Base-by-base conservation (phyloP, 768 basidiomycete genomes). In the Zangia roseola region DNA sequence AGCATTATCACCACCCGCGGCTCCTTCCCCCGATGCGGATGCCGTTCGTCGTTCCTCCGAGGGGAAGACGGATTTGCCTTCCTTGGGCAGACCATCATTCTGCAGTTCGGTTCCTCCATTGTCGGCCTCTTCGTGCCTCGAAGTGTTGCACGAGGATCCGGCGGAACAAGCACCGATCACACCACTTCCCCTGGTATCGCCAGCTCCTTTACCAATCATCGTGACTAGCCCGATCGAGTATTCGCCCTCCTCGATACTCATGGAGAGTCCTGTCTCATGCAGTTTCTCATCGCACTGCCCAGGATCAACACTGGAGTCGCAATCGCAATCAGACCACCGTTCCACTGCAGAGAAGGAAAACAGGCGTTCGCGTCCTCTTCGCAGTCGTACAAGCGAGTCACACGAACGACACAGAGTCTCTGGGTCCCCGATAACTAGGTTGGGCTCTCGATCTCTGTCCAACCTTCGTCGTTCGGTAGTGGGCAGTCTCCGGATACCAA, bases 381-480 rank as follows among this genome's bases (percentile, higher is more conserved):
- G 55, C 10, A 48, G 54, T 21, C 63, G 54, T n/a, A 55, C 62
- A 12, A 54, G 20, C 1, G 58, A 58, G n/a, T 56, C 62, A 4
- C 28, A 37, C 21, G 51, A 53, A 26, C 58, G 59, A 38, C 44
- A 49, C 40, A 52, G 13, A 33, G 19, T 13, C 0, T 26, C 45
- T 0, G 45, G 53, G 16, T 25, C 50, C 4, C 28, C 61, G 0
- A 49, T 69, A 1, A 62, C 68, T 13, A 63, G 52, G 21, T 55
- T 73, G 4, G 62, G 74, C 8, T 61, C 72, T 4, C 59, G 64
- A 12, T 77, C 76, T 6, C 56, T 79, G 28, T 62, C 65, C 39
- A 78, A 74, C 56, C 62, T 81, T 16, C 73, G 76, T 23, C 74
- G 77, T 36, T 74, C 77, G 0, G 61, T 76, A 4, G 64, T 71